Evolutionary conservation across 345 rosid species (phyloP).

Genomic region (Punica granatum): DNA sequence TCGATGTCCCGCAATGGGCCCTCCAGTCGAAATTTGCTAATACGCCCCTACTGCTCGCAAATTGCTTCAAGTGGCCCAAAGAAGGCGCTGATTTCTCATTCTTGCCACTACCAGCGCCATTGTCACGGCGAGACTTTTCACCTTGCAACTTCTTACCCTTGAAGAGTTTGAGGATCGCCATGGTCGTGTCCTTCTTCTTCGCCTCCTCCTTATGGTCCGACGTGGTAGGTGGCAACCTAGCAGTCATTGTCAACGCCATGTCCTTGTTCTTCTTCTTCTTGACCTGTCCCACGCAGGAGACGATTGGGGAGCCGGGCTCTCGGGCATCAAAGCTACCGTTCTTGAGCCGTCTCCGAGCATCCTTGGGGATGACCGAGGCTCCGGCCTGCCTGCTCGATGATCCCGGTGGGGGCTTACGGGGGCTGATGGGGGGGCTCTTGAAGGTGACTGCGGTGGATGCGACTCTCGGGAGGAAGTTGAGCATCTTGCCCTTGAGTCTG

Average conservation of each 20-base stretch:
- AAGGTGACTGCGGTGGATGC: slow-evolving; percentile 14
- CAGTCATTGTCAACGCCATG: background rate
- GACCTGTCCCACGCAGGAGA: slow-evolving; percentile 36
- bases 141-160: slow-evolving; percentile 6
- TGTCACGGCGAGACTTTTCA: background rate
- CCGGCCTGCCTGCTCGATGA: slow-evolving; percentile 6
- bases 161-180: slow-evolving; percentile 1
- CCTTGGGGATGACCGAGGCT: slow-evolving; percentile 23
- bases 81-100: slow-evolving; percentile 7
- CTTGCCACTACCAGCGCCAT: background rate
- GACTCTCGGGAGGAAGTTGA: slow-evolving; percentile 15
- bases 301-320: slow-evolving; percentile 34
- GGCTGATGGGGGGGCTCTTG: slow-evolving; percentile 27
- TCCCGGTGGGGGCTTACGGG: slow-evolving; percentile 1
- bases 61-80: slow-evolving; percentile 14
- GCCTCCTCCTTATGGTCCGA: background rate
- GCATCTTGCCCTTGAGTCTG: slow-evolving; percentile 3
- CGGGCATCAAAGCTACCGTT: slow-evolving; percentile 25
- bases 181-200: background rate
- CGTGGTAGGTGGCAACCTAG: background rate
- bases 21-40: slow-evolving; percentile 21
- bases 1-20: slow-evolving; percentile 8
- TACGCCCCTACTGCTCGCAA: slow-evolving; percentile 20
- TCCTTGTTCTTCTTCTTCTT: slow-evolving; percentile 19
- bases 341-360: slow-evolving; percentile 23